Evolutionary conservation across 2,329 filamentous ascomycete genomes (phyloP), one percentile per base, ranked within the genome.

Genomic region (Fusarium sulawesiense): DNA sequence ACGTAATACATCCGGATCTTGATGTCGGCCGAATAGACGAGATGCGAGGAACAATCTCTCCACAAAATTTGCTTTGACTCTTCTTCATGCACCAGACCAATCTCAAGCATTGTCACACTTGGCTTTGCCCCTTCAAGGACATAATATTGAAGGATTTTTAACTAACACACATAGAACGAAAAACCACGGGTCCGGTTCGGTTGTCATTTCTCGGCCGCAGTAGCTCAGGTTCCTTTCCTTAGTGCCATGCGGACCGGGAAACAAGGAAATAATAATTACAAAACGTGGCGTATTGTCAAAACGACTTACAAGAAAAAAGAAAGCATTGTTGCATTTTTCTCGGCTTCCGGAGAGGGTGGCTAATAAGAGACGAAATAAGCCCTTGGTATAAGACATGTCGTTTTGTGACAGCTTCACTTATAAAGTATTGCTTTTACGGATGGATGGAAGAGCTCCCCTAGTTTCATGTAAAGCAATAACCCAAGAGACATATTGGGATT

Each of bases 21-120:
- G 53, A 47, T 55, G 61, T 60, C 34, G 20, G 20, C 62, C 53
- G 53, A 48, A 25, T 58, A 55, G 29, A 34, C 10, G n/a, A 13
- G 29, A 37, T 32, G 27, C n/a, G 27, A 32, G 27, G 16, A 21
- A 32, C n/a, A 29, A 6, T 32, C 46, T 4, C 60, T 50, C 44
- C 57, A 62, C 57, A 62, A 42, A 27, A 25, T 23, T 55, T 37
- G 27, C 41, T 23, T 44, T 44, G 20, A 18, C 41, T 21, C 6
- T 42, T 42, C 41, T 42, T 16, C 13, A 42, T 37, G 32, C 32
- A 34, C 7, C 30, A 16, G 30, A 13, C 14, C 30, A 32, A 16
- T 14, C 30, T 18, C 14, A 5, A 18, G 7, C 32, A 9, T 34
- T 37, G 4, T 12, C 34, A 6, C 18, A 2, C 16, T 4, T 11